Evolutionary conservation across 1,139 yeast genomes (phyloP).

Genomic region (Magnusiomyces sp.): DNA sequence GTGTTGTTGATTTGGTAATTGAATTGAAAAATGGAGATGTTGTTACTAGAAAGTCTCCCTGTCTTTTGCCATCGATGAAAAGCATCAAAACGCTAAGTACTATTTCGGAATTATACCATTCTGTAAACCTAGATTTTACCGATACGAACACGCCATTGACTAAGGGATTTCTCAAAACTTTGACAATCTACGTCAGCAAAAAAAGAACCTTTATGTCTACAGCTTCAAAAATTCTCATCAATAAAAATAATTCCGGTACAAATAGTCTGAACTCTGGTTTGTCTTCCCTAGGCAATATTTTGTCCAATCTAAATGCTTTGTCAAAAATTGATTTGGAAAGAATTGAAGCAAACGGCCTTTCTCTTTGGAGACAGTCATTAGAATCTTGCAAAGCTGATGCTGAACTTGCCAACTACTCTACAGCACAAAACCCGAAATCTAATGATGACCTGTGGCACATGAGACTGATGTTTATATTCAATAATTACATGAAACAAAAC

Average conservation of each 20-base stretch:
- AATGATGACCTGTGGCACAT: slow-evolving; percentile 6
- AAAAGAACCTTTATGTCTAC: neutral
- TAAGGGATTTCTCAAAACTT: neutral
- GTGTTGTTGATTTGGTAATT: slow-evolving; percentile 42
- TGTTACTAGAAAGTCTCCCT: slow-evolving; percentile 1
- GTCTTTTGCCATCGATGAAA: neutral
- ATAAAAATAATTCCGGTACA: neutral
- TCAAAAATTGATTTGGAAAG: neutral
- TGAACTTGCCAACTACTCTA: neutral
- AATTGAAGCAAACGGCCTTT: neutral
- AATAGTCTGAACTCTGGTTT: neutral
- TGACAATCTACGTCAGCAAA: slow-evolving; percentile 2
- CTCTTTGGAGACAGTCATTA: neutral
- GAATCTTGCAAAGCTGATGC: neutral
- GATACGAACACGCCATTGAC: neutral
- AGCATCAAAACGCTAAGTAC: neutral
- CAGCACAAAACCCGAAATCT: neutral
- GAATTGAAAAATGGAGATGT: slow-evolving; percentile 35
- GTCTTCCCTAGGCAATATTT: neutral
- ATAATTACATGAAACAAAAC: neutral
- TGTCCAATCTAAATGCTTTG: neutral
- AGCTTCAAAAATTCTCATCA: slow-evolving; percentile 2
- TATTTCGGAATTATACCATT: neutral
- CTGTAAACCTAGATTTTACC: neutral
- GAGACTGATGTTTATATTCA: slow-evolving; percentile 1